A percentile compares a stretch with the other conserved stretches of the same genome.
phyloP scores from a whole-genome alignment of 2,329 filamentous ascomycete species.

The Diaporthe humulicola region DNA sequence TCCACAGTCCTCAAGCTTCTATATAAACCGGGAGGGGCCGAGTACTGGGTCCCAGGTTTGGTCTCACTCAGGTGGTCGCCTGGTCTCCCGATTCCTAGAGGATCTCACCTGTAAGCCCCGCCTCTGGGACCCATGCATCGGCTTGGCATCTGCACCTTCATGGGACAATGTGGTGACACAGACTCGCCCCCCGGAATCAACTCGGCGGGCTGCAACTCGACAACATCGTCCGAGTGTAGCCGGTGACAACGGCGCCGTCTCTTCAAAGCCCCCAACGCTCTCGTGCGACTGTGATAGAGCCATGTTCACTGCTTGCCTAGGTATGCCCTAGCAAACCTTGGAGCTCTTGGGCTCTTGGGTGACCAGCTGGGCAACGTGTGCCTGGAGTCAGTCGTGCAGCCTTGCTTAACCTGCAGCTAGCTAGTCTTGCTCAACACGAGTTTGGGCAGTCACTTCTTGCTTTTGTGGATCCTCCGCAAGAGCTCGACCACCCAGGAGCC shows the following conservation, averaged over 20 bases:
- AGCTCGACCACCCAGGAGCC: slow-evolving; percentile 8
- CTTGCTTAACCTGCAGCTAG: slow-evolving; percentile 37
- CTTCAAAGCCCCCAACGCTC: slow-evolving; percentile 14
- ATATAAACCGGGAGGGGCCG: slow-evolving; percentile 33
- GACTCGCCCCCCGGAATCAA: slow-evolving; percentile 16
- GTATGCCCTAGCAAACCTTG: background rate
- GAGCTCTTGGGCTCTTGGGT: background rate
- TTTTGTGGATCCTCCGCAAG: slow-evolving; percentile 19
- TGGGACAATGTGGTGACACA: slow-evolving; percentile 26
- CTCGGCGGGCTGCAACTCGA: slow-evolving; percentile 9
- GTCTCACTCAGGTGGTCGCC: slow-evolving; percentile 12
- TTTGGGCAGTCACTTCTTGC: slow-evolving; percentile 31
- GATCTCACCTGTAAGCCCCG: slow-evolving; percentile 33
- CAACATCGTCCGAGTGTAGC: slow-evolving; percentile 12
- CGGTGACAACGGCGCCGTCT: background rate
- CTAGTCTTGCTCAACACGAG: slow-evolving; percentile 38
- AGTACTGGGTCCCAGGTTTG: slow-evolving; percentile 16
- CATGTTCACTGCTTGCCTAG: background rate
- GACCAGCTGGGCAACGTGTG: slow-evolving; percentile 7
- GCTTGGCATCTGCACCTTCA: slow-evolving; percentile 6
- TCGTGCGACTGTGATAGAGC: slow-evolving; percentile 7
- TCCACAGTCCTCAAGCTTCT: background rate
- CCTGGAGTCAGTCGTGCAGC: slow-evolving; percentile 30
- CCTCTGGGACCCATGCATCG: slow-evolving; percentile 9
- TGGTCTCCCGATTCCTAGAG: slow-evolving; percentile 23